Conservation (phyloP, 2,329 filamentous ascomycete genomes). For the Macrophomina pseudophaseolina region DNA sequence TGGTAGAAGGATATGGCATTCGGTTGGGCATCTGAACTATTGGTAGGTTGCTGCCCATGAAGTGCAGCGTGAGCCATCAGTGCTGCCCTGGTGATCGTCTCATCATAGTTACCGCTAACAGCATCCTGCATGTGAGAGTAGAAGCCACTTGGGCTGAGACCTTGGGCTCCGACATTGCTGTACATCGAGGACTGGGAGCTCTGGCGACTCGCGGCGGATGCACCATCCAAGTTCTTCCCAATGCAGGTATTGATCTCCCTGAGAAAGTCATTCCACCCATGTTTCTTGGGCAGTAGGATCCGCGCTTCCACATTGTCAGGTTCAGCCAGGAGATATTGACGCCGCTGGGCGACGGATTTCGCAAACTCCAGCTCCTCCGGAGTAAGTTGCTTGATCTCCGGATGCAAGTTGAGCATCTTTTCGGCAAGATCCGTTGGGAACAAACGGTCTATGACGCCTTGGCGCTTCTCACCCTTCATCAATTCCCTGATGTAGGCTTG, state of each 20-base stretch:
- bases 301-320: slow-evolving; percentile 46
- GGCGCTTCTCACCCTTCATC: slow-evolving; percentile 56
- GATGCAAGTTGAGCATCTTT: slow-evolving; percentile 59
- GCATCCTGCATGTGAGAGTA: slow-evolving; percentile 19
- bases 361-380: slow-evolving; percentile 64
- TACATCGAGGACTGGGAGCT: slow-evolving; percentile 27
- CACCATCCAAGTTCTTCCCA: slow-evolving; percentile 60
- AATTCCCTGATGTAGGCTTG: slow-evolving; percentile 62
- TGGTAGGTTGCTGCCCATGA: slow-evolving; percentile 21
- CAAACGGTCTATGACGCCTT: slow-evolving; percentile 63
- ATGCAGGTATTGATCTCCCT: slow-evolving; percentile 62
- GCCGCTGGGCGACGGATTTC: slow-evolving; percentile 42
- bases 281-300: slow-evolving; percentile 61
- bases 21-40: slow-evolving; percentile 17
- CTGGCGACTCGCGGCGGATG: slow-evolving; percentile 43
- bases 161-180: slow-evolving; percentile 14
- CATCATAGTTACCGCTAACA: slow-evolving; percentile 26
- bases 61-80: slow-evolving; percentile 31
- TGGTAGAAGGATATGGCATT: slow-evolving; percentile 26
- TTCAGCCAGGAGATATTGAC: slow-evolving; percentile 59
- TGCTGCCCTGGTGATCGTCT: slow-evolving; percentile 30
- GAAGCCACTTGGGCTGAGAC: slow-evolving; percentile 11
- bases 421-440: slow-evolving; percentile 64
- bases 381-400: slow-evolving; percentile 58
- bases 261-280: slow-evolving; percentile 68